Base-by-base conservation (phyloP, 495 filamentous ascomycete species). In the Podospora anserina region DNA sequence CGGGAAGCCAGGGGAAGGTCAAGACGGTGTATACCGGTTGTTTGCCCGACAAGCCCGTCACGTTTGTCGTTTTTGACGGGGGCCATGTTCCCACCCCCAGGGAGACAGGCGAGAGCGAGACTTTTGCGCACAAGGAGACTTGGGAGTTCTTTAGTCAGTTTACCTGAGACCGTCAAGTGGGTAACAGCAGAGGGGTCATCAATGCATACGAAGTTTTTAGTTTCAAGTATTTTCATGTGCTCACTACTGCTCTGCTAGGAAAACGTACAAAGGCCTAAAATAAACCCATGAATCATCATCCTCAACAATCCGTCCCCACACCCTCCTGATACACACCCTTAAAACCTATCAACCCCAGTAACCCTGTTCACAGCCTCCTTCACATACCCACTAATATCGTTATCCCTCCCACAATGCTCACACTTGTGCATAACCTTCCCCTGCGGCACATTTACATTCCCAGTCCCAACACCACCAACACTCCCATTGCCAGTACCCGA, bases 341-440 rank as follows among this genome's bases (percentile, higher is more conserved):
- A 65, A 34, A 57, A 19, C 44, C 18, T 18, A 7, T 13, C 28
- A 49, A 5, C 39, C 7, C 39, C 39, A 49, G 39, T 49, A 13
- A 49, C 39, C 39, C 13, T 49, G 9, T 5, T 11, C 9, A 49
- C 13, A 11, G 39, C 39, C 49, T 57, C 20, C 39, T 58, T 61
- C 19, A 65, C 26, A 70, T 59, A 67, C 15, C 53, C 73, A 56
- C 71, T 73, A 39, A 78, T 73, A 70, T 78, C 76, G 65, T 77
- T 77, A n/a, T 79, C 76, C n/a, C 68, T 60, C 1, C 76, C 76
- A 34, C 77, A 80, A 62, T 75, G 75, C 66, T 68, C 66, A 56
- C 78, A 80, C 69, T 63, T 66, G 49, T 79, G 74, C 67, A 73
- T 3, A 13, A 78, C 67, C 67, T 62, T 69, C 32, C 69, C 63